A percentile compares a stretch with the other conserved stretches of the same genome.
These are phyloP conservation scores for Vicia sativa DNA, from an alignment of 306 rosid genomes.

Conservation along the genomic window DNA sequence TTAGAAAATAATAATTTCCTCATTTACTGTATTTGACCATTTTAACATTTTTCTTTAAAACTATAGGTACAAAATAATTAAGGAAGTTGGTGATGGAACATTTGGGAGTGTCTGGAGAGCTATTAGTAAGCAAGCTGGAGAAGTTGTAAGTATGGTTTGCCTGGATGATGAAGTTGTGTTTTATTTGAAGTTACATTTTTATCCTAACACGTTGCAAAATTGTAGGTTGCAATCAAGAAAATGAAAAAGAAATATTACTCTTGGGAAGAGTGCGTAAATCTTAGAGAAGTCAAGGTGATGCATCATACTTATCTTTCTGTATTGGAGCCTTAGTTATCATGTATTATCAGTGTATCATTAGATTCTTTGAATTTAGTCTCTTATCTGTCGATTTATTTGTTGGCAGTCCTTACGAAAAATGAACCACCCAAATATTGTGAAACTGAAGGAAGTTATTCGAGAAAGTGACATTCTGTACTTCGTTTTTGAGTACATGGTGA, in stretches of 20 bases:
- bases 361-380: slow-evolving; percentile 15
- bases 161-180: neutral
- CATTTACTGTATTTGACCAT: neutral
- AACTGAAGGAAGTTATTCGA: slow-evolving; percentile 93
- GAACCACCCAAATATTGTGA: slow-evolving; percentile 95
- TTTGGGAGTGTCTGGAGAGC: slow-evolving; percentile 99
- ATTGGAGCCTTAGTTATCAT: neutral
- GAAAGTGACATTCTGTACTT: slow-evolving; percentile 86
- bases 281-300: slow-evolving; percentile 93
- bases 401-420: slow-evolving; percentile 79
- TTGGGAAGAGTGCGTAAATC: slow-evolving; percentile 95
- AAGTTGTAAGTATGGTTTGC: slow-evolving; percentile 74
- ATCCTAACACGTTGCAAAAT: slow-evolving; percentile 15
- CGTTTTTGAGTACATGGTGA: slow-evolving; percentile 95
- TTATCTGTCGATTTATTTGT: slow-evolving; percentile 3
- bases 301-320: slow-evolving; percentile 10
- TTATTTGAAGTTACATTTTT: slow-evolving; percentile 5
- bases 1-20: neutral
- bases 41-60: slow-evolving; percentile 1
- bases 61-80: slow-evolving; percentile 81
- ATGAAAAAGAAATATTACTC: slow-evolving; percentile 96
- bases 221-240: slow-evolving; percentile 93
- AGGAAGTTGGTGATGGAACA: slow-evolving; percentile 99
- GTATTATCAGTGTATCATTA: neutral
- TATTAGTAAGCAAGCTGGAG: slow-evolving; percentile 85